A percentile compares a stretch with the other conserved stretches of the same genome.
Conservation (phyloP, 306 rosid genomes). For the Macrotyloma uniflorum region DNA sequence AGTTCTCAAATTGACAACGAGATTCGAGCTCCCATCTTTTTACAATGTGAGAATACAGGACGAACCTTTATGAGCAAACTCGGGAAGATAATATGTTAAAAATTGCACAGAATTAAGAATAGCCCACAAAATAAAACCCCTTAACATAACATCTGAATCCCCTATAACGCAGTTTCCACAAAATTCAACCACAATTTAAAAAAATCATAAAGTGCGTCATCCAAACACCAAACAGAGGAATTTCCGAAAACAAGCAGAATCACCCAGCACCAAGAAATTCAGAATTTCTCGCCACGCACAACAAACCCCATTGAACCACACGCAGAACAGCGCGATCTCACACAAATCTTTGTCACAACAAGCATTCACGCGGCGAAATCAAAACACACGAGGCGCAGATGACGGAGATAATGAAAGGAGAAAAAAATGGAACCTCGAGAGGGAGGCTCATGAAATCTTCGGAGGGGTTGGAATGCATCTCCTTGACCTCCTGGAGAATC, state of each 20-base stretch:
- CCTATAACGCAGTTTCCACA: neutral
- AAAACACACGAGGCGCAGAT: neutral
- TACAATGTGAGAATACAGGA: too few relatives aligned
- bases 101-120: neutral
- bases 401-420: neutral
- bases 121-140: neutral
- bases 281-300: neutral
- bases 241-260: neutral
- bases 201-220: neutral
- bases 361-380: neutral
- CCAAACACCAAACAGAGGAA: neutral
- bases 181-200: neutral
- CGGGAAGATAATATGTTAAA: neutral
- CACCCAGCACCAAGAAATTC: neutral
- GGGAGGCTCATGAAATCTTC: slow-evolving; percentile 98
- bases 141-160: neutral
- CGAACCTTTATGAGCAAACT: neutral
- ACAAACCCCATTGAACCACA: neutral
- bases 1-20: neutral
- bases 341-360: neutral
- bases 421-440: slow-evolving; percentile 62
- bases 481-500: slow-evolving; percentile 92
- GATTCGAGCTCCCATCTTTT: too few relatives aligned
- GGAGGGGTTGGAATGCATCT: slow-evolving; percentile 92
- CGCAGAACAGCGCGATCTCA: neutral